Evolutionary conservation across 139 green algal species (phyloP), one percentile per base, ranked within the genome.

Genomic region (Coelastrella sp.): DNA sequence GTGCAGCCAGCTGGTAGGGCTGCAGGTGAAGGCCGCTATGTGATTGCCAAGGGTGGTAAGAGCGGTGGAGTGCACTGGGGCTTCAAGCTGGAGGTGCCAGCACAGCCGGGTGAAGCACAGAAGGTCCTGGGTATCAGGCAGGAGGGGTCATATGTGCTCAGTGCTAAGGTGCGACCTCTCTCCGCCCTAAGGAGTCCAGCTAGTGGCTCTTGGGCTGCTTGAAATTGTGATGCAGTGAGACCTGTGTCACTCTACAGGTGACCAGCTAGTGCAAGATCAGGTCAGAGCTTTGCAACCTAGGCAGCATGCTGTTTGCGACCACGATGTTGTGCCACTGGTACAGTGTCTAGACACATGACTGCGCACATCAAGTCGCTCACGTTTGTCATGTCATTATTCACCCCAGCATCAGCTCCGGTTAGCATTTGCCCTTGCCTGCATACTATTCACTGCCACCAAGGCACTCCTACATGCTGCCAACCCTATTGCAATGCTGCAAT

Each of bases 81-180:
- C 5, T 90, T 84, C 83, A 89, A 89, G 60, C 87, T 91, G 47
- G 61, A 80, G 76, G 17, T 80, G 6, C 87, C 87, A 47, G 16
- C 7, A 4, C 5, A 85, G 61, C 77, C 64, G 16, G 87, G 87
- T 7, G 19, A 85, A 54, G 87, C 77, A 16, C 87, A 91, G 77
- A 4, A 80, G 61, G 56, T 86, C n/a, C 77, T 91, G 19, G 54
- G 64, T 6, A 91, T 91, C 77, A 57, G 65, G 77, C 6, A 71
- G n/a, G 56, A 78, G 61, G 87, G 87, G 60, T 80, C 60, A 65
- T 91, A 86, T 68, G 87, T 86, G 77, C 47, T 91, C 20, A 91
- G 77, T 54, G 85, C 59, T 47, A 89, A 89, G 85, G 85, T 88
- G 22, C 57, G 68, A 7, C 16, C 68, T 7, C 17, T n/a, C n/a